Base-by-base conservation (phyloP, 192 early-diverging fungal species). In the Podila clonocystis region DNA sequence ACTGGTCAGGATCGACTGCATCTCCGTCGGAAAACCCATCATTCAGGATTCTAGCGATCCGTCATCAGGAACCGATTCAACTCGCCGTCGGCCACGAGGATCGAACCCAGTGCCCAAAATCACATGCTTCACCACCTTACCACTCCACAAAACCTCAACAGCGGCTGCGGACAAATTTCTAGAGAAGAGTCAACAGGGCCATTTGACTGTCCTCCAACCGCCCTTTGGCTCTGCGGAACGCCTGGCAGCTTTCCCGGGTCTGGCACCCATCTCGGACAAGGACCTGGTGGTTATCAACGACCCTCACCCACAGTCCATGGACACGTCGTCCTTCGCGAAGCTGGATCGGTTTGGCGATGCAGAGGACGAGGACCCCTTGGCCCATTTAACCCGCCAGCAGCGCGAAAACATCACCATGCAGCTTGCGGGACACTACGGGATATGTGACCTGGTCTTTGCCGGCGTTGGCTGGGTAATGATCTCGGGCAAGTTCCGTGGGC, bases 391-490 rank as follows among this genome's bases (percentile, higher is more conserved):
- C 4, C 58, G 41, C 20, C 64, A 62, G 1, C 12, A 72, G 50
- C 64, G 52, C 15, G 50, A 68, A 50, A 70, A 63, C 22, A 29
- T 65, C 1, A 12, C 8, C 2, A 8, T 68, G 13, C 77, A 80
- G 55, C 30, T 69, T 20, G 38, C 55, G 4, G 77, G 77, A 1
- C 77, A 80, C 26, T 62, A 65, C n/a, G 77, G 77, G 4, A 65
- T 80, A 33, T 69, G 77, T n/a, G 77, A 80, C 28, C 30, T 80
- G 5, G 77, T 80, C 34, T 80, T 80, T 55, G 71, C 77, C 26
- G 77, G 77, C 17, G 52, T 80, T 60, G 77, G 77, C 7, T 80
- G 77, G 77, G 62, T 80, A 38, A 80, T 80, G 77, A 33, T 80
- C 26, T 80, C 77, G 9, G 77, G 77, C 48, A 80, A 80, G 26